Percentiles rank a stretch among this genome's conserved stretches.
Conservation (phyloP, 2,329 filamentous ascomycete species). For the Colletotrichum melonis region DNA sequence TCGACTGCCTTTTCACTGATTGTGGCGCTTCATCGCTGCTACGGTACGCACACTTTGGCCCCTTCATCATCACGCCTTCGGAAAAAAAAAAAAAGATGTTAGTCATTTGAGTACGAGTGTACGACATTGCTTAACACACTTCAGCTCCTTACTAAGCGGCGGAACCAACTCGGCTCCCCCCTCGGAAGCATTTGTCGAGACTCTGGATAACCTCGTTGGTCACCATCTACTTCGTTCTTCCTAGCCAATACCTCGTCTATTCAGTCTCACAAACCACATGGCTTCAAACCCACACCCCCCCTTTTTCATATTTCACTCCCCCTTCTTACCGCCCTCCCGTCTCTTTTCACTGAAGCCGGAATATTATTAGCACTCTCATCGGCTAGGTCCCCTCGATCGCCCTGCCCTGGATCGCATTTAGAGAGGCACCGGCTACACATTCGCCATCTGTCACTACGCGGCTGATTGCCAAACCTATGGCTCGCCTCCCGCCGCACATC, state of each 20-base stretch:
- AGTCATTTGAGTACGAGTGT: neutral
- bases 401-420: neutral
- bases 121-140: neutral
- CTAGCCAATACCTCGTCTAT: neutral
- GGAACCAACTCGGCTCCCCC: neutral
- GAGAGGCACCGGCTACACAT: neutral
- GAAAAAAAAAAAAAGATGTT: neutral
- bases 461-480: conserved; percentile 32
- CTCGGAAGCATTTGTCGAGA: neutral
- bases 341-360: conserved; percentile 11
- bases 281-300: neutral
- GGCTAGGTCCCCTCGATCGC: conserved; percentile 21
- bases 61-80: neutral
- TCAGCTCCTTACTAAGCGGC: conserved; percentile 1
- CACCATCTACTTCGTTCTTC: neutral
- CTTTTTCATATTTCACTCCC: neutral
- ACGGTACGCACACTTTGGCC: neutral
- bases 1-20: neutral
- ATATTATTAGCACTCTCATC: conserved; percentile 21
- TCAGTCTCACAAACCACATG: conserved; percentile 4
- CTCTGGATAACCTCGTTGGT: conserved; percentile 8
- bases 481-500: conserved; percentile 7
- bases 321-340: neutral
- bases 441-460: conserved; percentile 6
- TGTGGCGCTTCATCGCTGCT: neutral